Evolutionary conservation across 148 eudicot genomes (phyloP), one percentile per base, ranked within the genome.

Genomic region (Nepenthes gracilis): DNA sequence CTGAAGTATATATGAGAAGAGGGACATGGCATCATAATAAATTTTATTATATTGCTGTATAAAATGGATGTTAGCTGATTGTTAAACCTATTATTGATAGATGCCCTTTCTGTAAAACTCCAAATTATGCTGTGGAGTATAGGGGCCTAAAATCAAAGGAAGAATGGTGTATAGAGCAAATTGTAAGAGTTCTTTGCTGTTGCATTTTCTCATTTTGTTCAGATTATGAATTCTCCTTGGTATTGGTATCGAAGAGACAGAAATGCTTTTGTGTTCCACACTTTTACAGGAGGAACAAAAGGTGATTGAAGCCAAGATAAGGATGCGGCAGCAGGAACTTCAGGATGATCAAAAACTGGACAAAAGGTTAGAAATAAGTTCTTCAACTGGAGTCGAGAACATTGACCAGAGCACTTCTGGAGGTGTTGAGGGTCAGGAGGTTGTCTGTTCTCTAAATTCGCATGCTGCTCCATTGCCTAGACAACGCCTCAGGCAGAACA

Each of bases 281-380:
- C 15, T 5, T 49, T 6, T 5, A 10, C 11, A 49, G 53, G 53
- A 49, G 11, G 53, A 49, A 11, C 53, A 94, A 75, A 81, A 86
- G 65, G 99, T 94, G 59, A 94, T 94, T 67, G 99, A 94, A 80
- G 99, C 99, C 55, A 89, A 94, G 82, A 94, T 94, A 76, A 80
- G 99, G 75, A 94, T 89, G 95, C 84, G 83, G 50, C 92, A 81
- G 74, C 86, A 84, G 62, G 88, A 94, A 77, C 80, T 86, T 59
- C 83, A 72, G 62, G 97, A 94, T 48, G 97, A 94, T 72, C 86
- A 84, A 68, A 79, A 77, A 65, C 72, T 69, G 64, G 74, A 63
- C 43, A 83, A 79, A 70, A 74, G 74, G 58, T 78, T 71, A 70
- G 80, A 78, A 58, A 57, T 61, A 23, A 72, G 70, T 59, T 76